These are phyloP conservation scores for Ustilago shanxiensis DNA, from an alignment of 1,284 basidiomycete genomes.

Conservation along the genomic window DNA sequence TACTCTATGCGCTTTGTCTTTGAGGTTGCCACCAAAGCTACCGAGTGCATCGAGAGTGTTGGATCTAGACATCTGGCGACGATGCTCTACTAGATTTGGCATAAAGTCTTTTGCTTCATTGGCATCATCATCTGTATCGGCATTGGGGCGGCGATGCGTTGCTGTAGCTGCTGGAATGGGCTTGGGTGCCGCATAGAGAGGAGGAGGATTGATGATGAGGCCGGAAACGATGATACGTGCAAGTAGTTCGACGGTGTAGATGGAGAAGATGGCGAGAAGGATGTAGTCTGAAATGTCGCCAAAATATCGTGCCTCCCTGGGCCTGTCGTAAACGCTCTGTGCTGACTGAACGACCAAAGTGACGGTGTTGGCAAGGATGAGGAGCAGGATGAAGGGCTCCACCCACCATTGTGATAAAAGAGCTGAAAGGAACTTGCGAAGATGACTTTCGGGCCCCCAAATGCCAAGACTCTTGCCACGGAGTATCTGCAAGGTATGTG, in stretches of 20 bases:
- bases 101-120: constrained; percentile 14
- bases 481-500: constrained; percentile 69
- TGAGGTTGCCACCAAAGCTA: constrained; percentile 52
- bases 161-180: neutral
- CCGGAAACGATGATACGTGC: constrained; percentile 92
- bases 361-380: constrained; percentile 87
- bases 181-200: constrained; percentile 36
- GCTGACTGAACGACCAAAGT: constrained; percentile 85
- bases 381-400: constrained; percentile 83
- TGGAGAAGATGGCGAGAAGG: constrained; percentile 83
- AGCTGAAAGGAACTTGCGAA: constrained; percentile 47
- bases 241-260: constrained; percentile 91
- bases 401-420: constrained; percentile 77
- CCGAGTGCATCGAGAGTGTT: constrained; percentile 61
- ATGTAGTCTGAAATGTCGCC: constrained; percentile 87
- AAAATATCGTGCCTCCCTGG: constrained; percentile 79
- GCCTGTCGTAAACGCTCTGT: constrained; percentile 72
- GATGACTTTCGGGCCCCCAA: constrained; percentile 75
- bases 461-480: constrained; percentile 84
- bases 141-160: too few species aligned
- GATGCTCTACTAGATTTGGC: constrained; percentile 20
- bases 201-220: constrained; percentile 84
- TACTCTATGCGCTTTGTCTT: constrained; percentile 41
- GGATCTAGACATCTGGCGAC: constrained; percentile 52
- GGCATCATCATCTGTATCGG: neutral